phyloP scores from a whole-genome alignment of 208 protist species.

The Naegleria lovaniensis region DNA sequence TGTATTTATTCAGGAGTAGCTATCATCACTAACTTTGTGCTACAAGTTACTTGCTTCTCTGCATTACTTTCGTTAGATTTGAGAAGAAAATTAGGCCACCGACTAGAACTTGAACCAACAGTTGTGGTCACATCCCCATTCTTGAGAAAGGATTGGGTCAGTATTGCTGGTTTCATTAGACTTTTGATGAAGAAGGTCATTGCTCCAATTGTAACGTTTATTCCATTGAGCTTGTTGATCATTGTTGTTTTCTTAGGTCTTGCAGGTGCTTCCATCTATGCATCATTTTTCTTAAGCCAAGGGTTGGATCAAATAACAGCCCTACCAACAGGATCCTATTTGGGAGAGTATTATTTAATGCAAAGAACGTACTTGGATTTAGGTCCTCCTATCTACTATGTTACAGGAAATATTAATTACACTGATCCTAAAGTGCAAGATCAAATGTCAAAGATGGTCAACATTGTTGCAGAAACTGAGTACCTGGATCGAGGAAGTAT shows the following conservation, averaged over 20 bases:
- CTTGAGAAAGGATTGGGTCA: neutral
- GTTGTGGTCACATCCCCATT: neutral
- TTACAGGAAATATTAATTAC: slow-evolving; percentile 39
- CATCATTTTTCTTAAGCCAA: slow-evolving; percentile 8
- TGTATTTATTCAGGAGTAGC: slow-evolving; percentile 49
- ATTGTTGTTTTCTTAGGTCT: neutral
- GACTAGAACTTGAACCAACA: slow-evolving; percentile 44
- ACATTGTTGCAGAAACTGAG: slow-evolving; percentile 29
- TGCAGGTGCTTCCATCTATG: neutral
- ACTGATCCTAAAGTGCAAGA: neutral
- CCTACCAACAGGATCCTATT: slow-evolving; percentile 46
- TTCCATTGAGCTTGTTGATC: slow-evolving; percentile 18
- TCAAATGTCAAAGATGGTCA: slow-evolving; percentile 13
- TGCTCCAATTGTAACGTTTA: slow-evolving; percentile 22
- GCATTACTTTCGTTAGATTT: slow-evolving; percentile 46
- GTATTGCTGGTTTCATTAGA: neutral
- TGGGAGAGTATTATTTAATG: slow-evolving; percentile 45
- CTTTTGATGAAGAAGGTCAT: neutral
- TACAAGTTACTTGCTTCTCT: slow-evolving; percentile 51
- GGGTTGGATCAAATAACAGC: slow-evolving; percentile 49
- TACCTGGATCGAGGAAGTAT: slow-evolving; percentile 38
- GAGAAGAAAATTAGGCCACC: neutral
- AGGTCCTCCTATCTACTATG: slow-evolving; percentile 52
- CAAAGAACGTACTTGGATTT: slow-evolving; percentile 36
- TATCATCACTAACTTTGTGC: slow-evolving; percentile 48